phyloP scores from a whole-genome alignment of 306 rosid genomes.

The Vicia sativa region DNA sequence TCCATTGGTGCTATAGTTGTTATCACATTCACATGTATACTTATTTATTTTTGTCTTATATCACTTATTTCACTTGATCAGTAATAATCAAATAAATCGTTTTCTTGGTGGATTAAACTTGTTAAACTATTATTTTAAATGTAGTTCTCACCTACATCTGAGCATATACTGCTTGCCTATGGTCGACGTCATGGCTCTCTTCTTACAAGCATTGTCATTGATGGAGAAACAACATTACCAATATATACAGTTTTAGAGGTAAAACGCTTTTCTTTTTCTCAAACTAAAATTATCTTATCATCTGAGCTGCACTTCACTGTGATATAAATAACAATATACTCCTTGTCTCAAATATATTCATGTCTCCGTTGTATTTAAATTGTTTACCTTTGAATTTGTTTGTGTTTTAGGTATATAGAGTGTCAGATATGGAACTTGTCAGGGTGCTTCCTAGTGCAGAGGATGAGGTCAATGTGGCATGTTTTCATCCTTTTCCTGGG shows the following conservation, averaged over 20 bases:
- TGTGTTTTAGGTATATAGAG: constrained; percentile 78
- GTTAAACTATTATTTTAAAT: constrained; percentile 38
- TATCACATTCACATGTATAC: background rate
- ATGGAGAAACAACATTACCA: constrained; percentile 89
- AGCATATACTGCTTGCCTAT: constrained; percentile 66
- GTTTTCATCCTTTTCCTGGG: constrained; percentile 96
- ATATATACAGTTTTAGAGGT: constrained; percentile 98
- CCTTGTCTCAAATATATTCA: constrained; percentile 1
- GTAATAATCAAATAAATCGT: constrained; percentile 6
- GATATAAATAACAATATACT: constrained; percentile 11
- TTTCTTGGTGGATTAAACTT: constrained; percentile 31
- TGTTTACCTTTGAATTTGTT: constrained; percentile 29
- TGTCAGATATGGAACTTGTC: constrained; percentile 97
- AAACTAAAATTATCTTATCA: constrained; percentile 20
- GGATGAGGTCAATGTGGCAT: constrained; percentile 97
- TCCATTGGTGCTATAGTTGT: background rate
- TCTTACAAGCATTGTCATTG: constrained; percentile 80
- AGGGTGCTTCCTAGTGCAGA: constrained; percentile 96
- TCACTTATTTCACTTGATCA: constrained; percentile 11
- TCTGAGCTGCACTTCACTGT: constrained; percentile 28
- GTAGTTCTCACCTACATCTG: constrained; percentile 62
- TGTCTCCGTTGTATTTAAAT: constrained; percentile 23
- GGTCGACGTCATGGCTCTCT: constrained; percentile 62
- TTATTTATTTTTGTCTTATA: background rate
- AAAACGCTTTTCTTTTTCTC: constrained; percentile 22